Evolutionary conservation across 495 filamentous ascomycete species (phyloP).

Genomic region (Acidomyces sp.): DNA sequence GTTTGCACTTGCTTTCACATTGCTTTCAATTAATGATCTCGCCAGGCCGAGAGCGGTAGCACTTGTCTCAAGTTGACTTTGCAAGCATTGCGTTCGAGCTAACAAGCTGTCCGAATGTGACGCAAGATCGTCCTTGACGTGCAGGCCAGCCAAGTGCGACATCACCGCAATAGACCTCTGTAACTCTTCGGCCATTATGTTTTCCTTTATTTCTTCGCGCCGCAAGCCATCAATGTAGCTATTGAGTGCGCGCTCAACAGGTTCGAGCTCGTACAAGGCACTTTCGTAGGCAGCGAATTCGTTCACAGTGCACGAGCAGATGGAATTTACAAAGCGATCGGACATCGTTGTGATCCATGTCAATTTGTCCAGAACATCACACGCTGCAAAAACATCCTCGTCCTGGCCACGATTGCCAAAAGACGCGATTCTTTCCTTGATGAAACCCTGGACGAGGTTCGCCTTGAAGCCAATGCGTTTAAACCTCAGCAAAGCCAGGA

Average conservation of each 20-base stretch:
- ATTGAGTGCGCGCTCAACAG: slow-evolving; percentile 80
- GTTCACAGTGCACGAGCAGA: slow-evolving; percentile 60
- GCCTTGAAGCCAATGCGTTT: slow-evolving; percentile 84
- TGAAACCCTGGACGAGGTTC: slow-evolving; percentile 58
- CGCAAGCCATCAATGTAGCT: slow-evolving; percentile 74
- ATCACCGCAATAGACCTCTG: slow-evolving; percentile 73
- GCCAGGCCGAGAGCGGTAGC: slow-evolving; percentile 52
- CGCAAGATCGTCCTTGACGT: slow-evolving; percentile 58
- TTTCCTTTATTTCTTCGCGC: slow-evolving; percentile 75
- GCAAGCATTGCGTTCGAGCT: slow-evolving; percentile 60
- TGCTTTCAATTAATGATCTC: slow-evolving; percentile 43
- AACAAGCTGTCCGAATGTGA: slow-evolving; percentile 66
- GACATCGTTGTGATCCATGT: slow-evolving; percentile 72
- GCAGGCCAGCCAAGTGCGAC: slow-evolving; percentile 67
- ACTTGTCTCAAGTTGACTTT: slow-evolving; percentile 68
- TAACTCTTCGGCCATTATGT: slow-evolving; percentile 64
- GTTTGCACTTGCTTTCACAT: slow-evolving; percentile 32
- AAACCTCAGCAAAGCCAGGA: slow-evolving; percentile 74
- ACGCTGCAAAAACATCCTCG: slow-evolving; percentile 63
- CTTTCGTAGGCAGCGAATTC: slow-evolving; percentile 63
- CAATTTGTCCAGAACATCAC: slow-evolving; percentile 72
- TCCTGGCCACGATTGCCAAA: slow-evolving; percentile 41
- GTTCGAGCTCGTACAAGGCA: slow-evolving; percentile 78
- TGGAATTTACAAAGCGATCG: slow-evolving; percentile 66
- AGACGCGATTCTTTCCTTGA: slow-evolving; percentile 60